Evolutionary conservation across 371 early-diverging fungal genomes (phyloP).

Genomic region (Choanephora cucurbitarum): DNA sequence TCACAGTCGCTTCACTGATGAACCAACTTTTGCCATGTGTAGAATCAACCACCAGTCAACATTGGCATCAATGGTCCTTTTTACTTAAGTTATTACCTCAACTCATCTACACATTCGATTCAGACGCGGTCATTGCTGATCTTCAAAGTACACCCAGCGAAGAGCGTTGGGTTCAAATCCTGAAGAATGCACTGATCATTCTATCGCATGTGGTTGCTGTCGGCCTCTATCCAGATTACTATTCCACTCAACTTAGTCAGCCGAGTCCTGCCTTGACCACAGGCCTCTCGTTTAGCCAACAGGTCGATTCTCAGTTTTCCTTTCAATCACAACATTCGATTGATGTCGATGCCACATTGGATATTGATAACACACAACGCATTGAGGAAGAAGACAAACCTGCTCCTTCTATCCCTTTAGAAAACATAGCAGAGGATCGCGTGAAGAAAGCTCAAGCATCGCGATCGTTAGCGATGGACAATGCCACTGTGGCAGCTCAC

Average conservation of each 20-base stretch:
- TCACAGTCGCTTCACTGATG: slow-evolving; percentile 20
- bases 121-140: slow-evolving; percentile 28
- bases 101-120: slow-evolving; percentile 20
- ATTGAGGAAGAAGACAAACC: slow-evolving; percentile 26
- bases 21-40: slow-evolving; percentile 20
- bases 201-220: slow-evolving; percentile 34
- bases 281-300: slow-evolving; percentile 16
- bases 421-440: too few relatives aligned
- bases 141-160: slow-evolving; percentile 15
- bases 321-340: slow-evolving; percentile 28
- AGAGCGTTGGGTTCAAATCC: slow-evolving; percentile 25
- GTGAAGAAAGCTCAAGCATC: too few relatives aligned
- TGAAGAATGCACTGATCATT: slow-evolving; percentile 26
- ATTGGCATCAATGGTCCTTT: slow-evolving; percentile 43
- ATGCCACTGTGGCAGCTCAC: slow-evolving; percentile 37
- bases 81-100: slow-evolving; percentile 29
- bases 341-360: slow-evolving; percentile 44
- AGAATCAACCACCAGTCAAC: slow-evolving; percentile 21
- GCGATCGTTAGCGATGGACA: slow-evolving; percentile 12
- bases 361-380: slow-evolving; percentile 34
- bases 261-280: slow-evolving; percentile 9
- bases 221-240: slow-evolving; percentile 31
- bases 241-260: background rate
- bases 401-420: background rate
- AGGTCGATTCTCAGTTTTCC: slow-evolving; percentile 29